These are phyloP conservation scores for Cladosporium sp. DNA, from an alignment of 2,329 filamentous ascomycete genomes.

Conservation along the genomic window DNA sequence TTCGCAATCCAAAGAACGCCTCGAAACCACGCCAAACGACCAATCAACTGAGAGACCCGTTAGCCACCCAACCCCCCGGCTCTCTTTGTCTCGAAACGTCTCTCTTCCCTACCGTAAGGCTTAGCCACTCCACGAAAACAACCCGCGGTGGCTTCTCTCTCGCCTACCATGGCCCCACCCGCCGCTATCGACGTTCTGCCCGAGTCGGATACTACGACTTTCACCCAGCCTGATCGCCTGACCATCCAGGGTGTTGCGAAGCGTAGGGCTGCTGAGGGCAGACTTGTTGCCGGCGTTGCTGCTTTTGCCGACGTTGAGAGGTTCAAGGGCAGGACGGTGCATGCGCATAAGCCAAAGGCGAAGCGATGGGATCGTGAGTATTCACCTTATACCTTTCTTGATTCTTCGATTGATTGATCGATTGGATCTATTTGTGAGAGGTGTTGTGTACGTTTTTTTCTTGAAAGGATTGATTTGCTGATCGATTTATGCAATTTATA, in stretches of 20 bases:
- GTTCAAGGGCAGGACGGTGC: conserved; percentile 65
- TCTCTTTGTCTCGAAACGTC: not conserved
- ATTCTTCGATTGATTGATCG: not conserved
- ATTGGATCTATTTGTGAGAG: not conserved
- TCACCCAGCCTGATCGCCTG: conserved; percentile 48
- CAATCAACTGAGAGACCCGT: not conserved
- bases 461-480: not conserved
- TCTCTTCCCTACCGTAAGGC: not conserved
- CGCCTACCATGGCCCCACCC: conserved; percentile 27
- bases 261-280: conserved; percentile 65
- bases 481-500: not conserved
- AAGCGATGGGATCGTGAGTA: conserved; percentile 79
- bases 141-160: not conserved
- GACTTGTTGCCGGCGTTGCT: conserved; percentile 69
- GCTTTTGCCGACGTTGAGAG: conserved; percentile 72
- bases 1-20: not conserved
- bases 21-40: not conserved
- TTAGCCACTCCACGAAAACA: not conserved
- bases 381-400: not conserved
- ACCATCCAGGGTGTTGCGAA: conserved; percentile 63
- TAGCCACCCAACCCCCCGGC: not conserved
- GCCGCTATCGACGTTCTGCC: conserved; percentile 39
- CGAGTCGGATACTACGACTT: conserved; percentile 43
- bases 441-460: no score
- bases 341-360: conserved; percentile 65